These are phyloP conservation scores for Microbotryum silenes-acaulis DNA, from an alignment of 1,284 basidiomycete species.

Conservation along the genomic window DNA sequence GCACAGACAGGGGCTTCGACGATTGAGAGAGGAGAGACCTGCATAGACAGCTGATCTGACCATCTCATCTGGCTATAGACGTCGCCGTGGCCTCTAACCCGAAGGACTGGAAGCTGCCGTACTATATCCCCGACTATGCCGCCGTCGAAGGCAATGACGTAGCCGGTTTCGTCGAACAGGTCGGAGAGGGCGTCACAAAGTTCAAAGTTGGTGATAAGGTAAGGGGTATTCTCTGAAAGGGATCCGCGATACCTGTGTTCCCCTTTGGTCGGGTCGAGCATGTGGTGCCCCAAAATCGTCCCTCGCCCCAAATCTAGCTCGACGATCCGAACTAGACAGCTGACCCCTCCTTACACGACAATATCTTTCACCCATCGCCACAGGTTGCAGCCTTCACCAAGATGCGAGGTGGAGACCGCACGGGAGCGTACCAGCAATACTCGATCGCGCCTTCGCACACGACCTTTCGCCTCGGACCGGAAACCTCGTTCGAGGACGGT, in stretches of 20 bases:
- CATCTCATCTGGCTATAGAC: constrained; percentile 11
- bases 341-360: neutral
- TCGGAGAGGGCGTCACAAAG: constrained; percentile 34
- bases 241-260: neutral
- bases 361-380: neutral
- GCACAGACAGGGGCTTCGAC: neutral
- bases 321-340: neutral
- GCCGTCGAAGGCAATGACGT: constrained; percentile 39
- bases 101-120: constrained; percentile 39
- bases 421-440: constrained; percentile 36
- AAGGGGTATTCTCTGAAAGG: constrained; percentile 1
- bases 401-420: constrained; percentile 23
- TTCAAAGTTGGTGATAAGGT: constrained; percentile 35
- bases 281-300: too few species aligned
- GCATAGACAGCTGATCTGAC: neutral
- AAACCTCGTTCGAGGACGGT: constrained; percentile 39
- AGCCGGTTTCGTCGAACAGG: constrained; percentile 34
- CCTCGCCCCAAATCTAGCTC: too few species aligned
- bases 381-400: constrained; percentile 36
- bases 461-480: constrained; percentile 28
- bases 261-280: too few species aligned
- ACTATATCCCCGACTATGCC: constrained; percentile 3
- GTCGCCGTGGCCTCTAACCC: constrained; percentile 40
- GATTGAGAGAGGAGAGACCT: neutral
- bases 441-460: constrained; percentile 35